phyloP scores from a whole-genome alignment of 495 filamentous ascomycete genomes.

The Xylaria venustula region DNA sequence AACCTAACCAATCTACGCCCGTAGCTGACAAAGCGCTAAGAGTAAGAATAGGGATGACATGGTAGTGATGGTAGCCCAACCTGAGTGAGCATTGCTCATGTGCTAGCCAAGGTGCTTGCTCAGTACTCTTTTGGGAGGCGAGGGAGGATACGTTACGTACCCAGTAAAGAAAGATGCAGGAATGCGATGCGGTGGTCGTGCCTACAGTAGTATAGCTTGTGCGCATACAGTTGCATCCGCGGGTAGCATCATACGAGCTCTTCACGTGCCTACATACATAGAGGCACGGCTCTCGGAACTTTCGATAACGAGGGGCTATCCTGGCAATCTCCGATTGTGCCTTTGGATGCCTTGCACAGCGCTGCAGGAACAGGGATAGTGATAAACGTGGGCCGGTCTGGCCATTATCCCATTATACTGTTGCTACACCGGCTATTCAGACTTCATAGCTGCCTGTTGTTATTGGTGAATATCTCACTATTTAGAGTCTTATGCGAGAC shows the following conservation, averaged over 20 bases:
- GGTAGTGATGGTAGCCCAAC: background rate
- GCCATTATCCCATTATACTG: background rate
- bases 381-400: background rate
- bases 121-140: background rate
- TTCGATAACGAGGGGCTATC: background rate
- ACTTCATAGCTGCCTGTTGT: background rate
- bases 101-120: background rate
- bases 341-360: background rate
- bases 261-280: background rate
- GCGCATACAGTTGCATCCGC: background rate
- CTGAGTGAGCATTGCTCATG: background rate
- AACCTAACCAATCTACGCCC: background rate
- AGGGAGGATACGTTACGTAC: constrained; percentile 13
- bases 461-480: background rate
- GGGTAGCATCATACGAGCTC: constrained; percentile 7
- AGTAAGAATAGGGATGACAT: background rate
- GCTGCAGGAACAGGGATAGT: constrained; percentile 6
- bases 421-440: background rate
- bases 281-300: background rate
- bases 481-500: background rate
- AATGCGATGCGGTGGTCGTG: background rate
- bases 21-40: background rate
- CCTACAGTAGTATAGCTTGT: background rate
- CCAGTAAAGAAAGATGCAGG: background rate
- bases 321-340: background rate